Conservation (phyloP, 2,329 filamentous ascomycete species). For the Botrytis galanthina region DNA sequence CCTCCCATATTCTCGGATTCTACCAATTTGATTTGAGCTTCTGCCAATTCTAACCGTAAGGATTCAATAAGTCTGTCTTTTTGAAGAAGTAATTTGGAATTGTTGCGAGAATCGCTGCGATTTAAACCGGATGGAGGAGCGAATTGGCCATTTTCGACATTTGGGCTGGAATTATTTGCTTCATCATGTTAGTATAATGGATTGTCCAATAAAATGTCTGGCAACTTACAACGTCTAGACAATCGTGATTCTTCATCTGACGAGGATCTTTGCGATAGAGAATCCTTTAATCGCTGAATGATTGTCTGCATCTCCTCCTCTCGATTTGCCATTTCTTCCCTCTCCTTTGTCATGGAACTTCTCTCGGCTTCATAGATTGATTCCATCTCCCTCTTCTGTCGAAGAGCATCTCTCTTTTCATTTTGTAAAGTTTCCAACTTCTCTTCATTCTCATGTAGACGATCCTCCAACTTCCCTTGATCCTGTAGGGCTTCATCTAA, state of each 20-base stretch:
- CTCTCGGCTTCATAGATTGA: constrained; percentile 89
- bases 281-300: constrained; percentile 90
- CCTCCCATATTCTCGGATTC: constrained; percentile 93
- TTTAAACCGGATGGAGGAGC: constrained; percentile 81
- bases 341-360: constrained; percentile 83
- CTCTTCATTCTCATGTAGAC: constrained; percentile 81
- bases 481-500: constrained; percentile 83
- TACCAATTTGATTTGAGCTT: constrained; percentile 91
- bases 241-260: constrained; percentile 53
- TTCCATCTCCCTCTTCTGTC: constrained; percentile 88
- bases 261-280: constrained; percentile 71
- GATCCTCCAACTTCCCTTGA: constrained; percentile 84
- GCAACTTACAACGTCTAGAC: constrained; percentile 56
- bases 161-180: constrained; percentile 58
- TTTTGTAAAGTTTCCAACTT: constrained; percentile 76
- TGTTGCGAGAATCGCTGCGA: constrained; percentile 84
- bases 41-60: constrained; percentile 85
- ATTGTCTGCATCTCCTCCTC: constrained; percentile 90
- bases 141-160: constrained; percentile 73
- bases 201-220: background rate
- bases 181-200: constrained; percentile 24
- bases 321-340: constrained; percentile 78
- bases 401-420: constrained; percentile 78
- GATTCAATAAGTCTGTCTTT: constrained; percentile 97
- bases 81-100: constrained; percentile 84